phyloP scores from a whole-genome alignment of 1,284 basidiomycete genomes.

The Sanguinoderma infundibulare region DNA sequence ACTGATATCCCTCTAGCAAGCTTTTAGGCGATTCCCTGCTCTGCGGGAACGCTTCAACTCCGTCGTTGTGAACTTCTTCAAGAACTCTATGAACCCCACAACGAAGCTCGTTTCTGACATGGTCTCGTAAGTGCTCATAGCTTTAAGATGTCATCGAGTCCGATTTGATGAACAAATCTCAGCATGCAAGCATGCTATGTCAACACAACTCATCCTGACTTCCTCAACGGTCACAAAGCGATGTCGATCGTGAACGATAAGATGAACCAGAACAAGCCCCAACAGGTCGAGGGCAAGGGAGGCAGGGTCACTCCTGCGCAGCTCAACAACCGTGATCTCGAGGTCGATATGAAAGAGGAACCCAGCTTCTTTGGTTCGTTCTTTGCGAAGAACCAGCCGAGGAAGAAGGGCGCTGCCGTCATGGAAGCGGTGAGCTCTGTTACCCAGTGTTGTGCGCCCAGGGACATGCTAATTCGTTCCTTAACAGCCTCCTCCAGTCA shows the following conservation, averaged over 20 bases:
- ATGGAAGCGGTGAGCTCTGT: slow-evolving; percentile 76
- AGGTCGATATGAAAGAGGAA: slow-evolving; percentile 88
- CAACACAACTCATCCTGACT: slow-evolving; percentile 99
- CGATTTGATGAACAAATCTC: slow-evolving; percentile 1
- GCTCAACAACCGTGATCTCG: slow-evolving; percentile 91
- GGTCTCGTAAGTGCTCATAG: slow-evolving; percentile 65
- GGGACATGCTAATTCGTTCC: not conserved
- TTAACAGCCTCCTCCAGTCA: slow-evolving; percentile 78
- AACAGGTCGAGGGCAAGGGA: slow-evolving; percentile 69
- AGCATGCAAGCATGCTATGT: slow-evolving; percentile 98
- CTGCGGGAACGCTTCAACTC: slow-evolving; percentile 93
- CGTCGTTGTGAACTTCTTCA: slow-evolving; percentile 97
- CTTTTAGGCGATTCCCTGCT: slow-evolving; percentile 94
- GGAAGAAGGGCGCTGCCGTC: slow-evolving; percentile 78
- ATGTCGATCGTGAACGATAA: slow-evolving; percentile 91
- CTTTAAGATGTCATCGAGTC: not conserved
- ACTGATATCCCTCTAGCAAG: slow-evolving; percentile 62
- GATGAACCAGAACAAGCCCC: slow-evolving; percentile 76
- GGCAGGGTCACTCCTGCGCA: slow-evolving; percentile 64
- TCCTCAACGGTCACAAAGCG: slow-evolving; percentile 95
- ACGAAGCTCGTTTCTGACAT: slow-evolving; percentile 94
- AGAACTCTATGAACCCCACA: slow-evolving; percentile 90
- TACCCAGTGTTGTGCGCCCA: not conserved
- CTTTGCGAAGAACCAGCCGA: slow-evolving; percentile 67
- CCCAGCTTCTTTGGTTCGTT: slow-evolving; percentile 96